Evolutionary conservation across 805 yeast genomes (phyloP).

Genomic region (Pichia thaimueangensis): DNA sequence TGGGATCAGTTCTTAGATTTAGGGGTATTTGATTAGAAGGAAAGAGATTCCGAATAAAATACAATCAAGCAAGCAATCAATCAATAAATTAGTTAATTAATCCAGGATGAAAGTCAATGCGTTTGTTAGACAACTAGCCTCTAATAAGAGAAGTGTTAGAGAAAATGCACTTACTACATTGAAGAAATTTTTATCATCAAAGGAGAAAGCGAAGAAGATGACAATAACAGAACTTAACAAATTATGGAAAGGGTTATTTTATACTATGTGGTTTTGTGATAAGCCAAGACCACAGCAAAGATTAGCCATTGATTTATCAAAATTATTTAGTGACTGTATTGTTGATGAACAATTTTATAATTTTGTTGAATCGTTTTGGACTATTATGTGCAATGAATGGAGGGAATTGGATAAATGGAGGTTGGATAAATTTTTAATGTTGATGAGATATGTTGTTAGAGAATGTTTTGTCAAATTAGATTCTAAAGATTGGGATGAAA

Average conservation of each 20-base stretch:
- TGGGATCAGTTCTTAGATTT: too few species aligned
- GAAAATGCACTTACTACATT: conserved; percentile 65
- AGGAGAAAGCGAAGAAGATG: conserved; percentile 37
- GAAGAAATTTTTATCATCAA: conserved; percentile 46
- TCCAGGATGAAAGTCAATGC: conserved; percentile 33
- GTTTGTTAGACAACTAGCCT: conserved; percentile 77
- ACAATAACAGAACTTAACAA: conserved; percentile 59
- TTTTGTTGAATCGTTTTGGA: conserved; percentile 78
- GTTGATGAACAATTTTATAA: conserved; percentile 36
- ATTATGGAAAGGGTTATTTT: conserved; percentile 94
- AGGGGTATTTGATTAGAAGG: background rate
- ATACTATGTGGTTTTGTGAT: conserved; percentile 95
- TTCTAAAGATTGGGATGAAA: conserved; percentile 47
- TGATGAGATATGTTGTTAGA: conserved; percentile 70
- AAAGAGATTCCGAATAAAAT: background rate
- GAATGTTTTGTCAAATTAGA: conserved; percentile 55
- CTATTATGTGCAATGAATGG: conserved; percentile 76
- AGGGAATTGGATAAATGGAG: conserved; percentile 75
- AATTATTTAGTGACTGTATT: conserved; percentile 39
- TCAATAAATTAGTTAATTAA: background rate
- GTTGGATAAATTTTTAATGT: conserved; percentile 76
- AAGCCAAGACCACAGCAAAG: conserved; percentile 88
- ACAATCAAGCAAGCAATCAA: background rate
- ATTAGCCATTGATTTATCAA: conserved; percentile 67
- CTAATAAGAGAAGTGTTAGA: conserved; percentile 72